phyloP scores from a whole-genome alignment of 306 rosid species.

The Morella rubra region DNA sequence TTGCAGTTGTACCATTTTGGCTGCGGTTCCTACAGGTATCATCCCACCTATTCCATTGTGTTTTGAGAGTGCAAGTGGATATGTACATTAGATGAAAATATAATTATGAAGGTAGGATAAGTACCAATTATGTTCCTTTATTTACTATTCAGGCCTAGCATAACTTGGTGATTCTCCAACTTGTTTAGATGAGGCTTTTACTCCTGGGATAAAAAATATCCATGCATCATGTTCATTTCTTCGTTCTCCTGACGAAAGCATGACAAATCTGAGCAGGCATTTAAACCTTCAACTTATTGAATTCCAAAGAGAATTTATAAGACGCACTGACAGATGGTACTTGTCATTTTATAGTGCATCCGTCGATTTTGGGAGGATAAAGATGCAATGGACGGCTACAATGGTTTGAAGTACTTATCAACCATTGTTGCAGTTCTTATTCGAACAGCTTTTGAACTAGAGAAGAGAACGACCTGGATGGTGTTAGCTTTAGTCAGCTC shows the following conservation, averaged over 20 bases:
- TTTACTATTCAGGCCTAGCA: background rate
- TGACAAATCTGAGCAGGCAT: background rate
- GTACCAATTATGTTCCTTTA: background rate
- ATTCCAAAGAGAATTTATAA: background rate
- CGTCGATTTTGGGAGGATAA: slow-evolving; percentile 50
- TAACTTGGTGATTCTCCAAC: background rate
- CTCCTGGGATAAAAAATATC: background rate
- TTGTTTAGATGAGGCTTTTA: background rate
- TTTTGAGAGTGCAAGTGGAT: slow-evolving; percentile 12
- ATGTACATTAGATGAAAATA: background rate
- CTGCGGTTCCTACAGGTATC: slow-evolving; percentile 63
- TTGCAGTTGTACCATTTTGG: slow-evolving; percentile 59
- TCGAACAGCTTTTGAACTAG: slow-evolving; percentile 54
- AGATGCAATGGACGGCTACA: slow-evolving; percentile 38
- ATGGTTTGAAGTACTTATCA: slow-evolving; percentile 54
- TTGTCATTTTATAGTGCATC: slow-evolving; percentile 42
- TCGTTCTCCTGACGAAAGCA: background rate
- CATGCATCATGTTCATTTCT: background rate
- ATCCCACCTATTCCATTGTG: background rate
- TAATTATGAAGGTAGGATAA: background rate
- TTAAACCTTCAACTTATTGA: background rate
- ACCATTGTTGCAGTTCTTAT: slow-evolving; percentile 53
- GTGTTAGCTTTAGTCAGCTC: slow-evolving; percentile 59
- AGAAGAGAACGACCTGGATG: slow-evolving; percentile 45
- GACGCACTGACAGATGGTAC: slow-evolving; percentile 12